These are phyloP conservation scores for Brassica incana DNA, from an alignment of 345 rosid species.

Conservation along the genomic window DNA sequence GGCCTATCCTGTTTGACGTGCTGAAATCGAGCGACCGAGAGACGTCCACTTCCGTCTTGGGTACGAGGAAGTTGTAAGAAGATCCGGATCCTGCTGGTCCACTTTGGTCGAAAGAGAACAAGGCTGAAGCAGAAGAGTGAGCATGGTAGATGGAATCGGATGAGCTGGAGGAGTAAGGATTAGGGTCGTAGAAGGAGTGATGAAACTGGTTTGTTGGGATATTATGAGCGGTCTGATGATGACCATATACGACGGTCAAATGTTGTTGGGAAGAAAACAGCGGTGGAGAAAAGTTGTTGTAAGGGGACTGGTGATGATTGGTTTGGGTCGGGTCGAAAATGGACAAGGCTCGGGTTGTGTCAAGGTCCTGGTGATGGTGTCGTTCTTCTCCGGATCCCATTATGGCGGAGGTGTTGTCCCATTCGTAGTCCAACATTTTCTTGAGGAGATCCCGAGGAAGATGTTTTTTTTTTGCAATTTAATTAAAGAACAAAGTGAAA, in stretches of 20 bases:
- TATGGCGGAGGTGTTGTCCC: conserved; percentile 67
- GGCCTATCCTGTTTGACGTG: conserved; percentile 66
- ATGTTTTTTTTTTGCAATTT: background rate
- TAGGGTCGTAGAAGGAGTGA: conserved; percentile 47
- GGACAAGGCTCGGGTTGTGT: conserved; percentile 60
- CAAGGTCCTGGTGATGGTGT: conserved; percentile 40
- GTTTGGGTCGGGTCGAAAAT: conserved; percentile 34
- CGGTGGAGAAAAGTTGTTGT: conserved; percentile 32
- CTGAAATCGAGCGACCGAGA: conserved; percentile 45
- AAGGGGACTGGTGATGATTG: conserved; percentile 21
- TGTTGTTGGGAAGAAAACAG: conserved; percentile 36
- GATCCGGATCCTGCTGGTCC: background rate
- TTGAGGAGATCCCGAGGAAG: conserved; percentile 41
- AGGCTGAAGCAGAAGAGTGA: conserved; percentile 29
- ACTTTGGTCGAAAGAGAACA: conserved; percentile 47
- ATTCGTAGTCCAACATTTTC: conserved; percentile 82
- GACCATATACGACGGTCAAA: conserved; percentile 25
- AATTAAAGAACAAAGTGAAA: background rate
- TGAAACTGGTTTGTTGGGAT: conserved; percentile 42
- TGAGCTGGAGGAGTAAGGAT: conserved; percentile 35
- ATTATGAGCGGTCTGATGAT: conserved; percentile 17
- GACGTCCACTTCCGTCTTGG: conserved; percentile 65
- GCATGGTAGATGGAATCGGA: conserved; percentile 40
- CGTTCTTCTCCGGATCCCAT: conserved; percentile 42
- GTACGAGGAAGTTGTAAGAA: conserved; percentile 47